Percentiles rank a stretch among this genome's conserved stretches.
phyloP scores from a whole-genome alignment of 345 rosid species.

The Balakata baccata region DNA sequence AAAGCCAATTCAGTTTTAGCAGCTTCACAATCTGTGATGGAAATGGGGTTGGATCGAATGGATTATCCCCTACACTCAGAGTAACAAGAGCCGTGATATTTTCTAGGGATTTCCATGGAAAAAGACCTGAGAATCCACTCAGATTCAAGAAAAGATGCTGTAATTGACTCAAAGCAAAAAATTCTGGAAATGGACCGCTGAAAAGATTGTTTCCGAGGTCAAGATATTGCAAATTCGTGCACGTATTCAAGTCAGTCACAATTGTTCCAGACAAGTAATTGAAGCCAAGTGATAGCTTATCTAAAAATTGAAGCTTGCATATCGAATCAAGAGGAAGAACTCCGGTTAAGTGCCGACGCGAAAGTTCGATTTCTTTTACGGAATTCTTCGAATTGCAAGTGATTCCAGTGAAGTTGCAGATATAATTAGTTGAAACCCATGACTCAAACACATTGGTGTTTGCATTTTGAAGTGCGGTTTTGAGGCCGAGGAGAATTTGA shows the following conservation, averaged over 20 bases:
- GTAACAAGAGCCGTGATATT: constrained; percentile 47
- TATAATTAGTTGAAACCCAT: constrained; percentile 37
- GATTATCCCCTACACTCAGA: constrained; percentile 70
- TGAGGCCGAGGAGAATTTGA: constrained; percentile 46
- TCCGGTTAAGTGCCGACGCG: constrained; percentile 43
- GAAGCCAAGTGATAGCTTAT: constrained; percentile 64
- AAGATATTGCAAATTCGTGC: constrained; percentile 53
- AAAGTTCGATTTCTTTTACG: constrained; percentile 68
- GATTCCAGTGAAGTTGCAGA: constrained; percentile 62
- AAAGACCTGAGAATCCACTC: constrained; percentile 59
- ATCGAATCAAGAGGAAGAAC: constrained; percentile 47
- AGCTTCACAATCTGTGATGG: constrained; percentile 48
- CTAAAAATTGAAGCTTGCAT: constrained; percentile 54
- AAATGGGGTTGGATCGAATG: constrained; percentile 42
- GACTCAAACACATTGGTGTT: constrained; percentile 39
- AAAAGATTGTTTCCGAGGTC: constrained; percentile 76
- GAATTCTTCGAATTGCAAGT: constrained; percentile 42
- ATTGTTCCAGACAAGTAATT: constrained; percentile 52
- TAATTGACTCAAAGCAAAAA: constrained; percentile 49
- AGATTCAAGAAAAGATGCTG: constrained; percentile 51
- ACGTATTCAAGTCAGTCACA: constrained; percentile 38
- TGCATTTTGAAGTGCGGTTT: constrained; percentile 36
- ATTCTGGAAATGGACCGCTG: constrained; percentile 54
- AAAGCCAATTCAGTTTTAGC: constrained; percentile 52
- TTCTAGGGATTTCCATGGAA: constrained; percentile 66